Base-by-base conservation (phyloP, 23 red algal species). In the Gracilaria caudata region DNA sequence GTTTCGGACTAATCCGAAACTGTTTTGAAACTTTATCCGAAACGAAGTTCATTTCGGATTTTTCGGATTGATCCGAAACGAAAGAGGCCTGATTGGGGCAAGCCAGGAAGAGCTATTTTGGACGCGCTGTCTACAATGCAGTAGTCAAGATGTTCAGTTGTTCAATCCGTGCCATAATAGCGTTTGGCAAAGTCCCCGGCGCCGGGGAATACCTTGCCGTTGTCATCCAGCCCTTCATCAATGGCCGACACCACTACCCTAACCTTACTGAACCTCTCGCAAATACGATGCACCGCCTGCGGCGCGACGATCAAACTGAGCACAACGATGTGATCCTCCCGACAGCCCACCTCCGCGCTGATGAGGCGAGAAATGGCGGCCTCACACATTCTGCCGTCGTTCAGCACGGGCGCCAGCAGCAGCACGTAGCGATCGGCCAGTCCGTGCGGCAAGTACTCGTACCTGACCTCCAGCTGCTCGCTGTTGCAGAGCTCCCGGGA, bases 171-270 rank as follows among this genome's bases (percentile, higher is more conserved):
- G 33, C 97, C 97, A 78, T 90, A 99, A 63, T 99, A 99, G 54
- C 97, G 82, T 41, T 76, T 91, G 33, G 86, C 93, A 92, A 99
- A 99, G 78, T 94, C 84, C 28, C 97, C 97, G 28, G 92, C 83
- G 37, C 97, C 97, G 0, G 97, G 97, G 36, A 93, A 90, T 8
- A 99, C 97, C 30, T 53, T 35, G 5, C 97, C 93, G 14, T 86
- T 56, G 3, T 68, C 64, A 26, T 91, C 64, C 28, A 92, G 71
- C 32, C 85, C 85, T 40, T 86, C 83, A 60, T 99, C 97, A 7
- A 99, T 64, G 34, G 90, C 92, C 46, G 80, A 92, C 16, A 92
- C 90, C 40, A 99, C 93, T 14, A 99, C 66, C 60, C 85, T 76
- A 36, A 82, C 82, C 55, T 87, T 80, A 0, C 90, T 44, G 65